Evolutionary conservation across 257 asterid species (phyloP).

Genomic region (Solanum raphanifolium): DNA sequence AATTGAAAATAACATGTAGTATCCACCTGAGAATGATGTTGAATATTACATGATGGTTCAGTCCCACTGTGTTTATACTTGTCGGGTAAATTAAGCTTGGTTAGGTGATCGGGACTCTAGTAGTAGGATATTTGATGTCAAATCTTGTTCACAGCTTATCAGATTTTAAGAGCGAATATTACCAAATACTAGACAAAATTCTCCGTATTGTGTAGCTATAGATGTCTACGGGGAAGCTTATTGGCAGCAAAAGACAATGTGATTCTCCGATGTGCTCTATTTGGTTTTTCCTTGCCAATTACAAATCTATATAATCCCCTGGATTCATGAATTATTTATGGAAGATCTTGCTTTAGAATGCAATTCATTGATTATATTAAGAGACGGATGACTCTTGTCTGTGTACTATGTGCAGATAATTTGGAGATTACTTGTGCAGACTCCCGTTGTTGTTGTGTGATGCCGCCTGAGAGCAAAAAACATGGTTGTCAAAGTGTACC

Average conservation of each 20-base stretch:
- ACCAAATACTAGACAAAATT: neutral
- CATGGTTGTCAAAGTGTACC: neutral
- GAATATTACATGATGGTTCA: neutral
- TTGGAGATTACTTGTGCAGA: neutral
- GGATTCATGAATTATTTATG: neutral
- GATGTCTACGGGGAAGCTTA: neutral
- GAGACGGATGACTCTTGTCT: neutral
- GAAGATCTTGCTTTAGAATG: neutral
- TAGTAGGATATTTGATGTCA: neutral
- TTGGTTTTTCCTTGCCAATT: neutral
- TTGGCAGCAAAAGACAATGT: neutral
- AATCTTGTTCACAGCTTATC: neutral
- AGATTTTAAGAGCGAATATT: neutral
- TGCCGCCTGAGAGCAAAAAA: neutral
- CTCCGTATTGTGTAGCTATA: neutral
- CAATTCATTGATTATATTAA: neutral
- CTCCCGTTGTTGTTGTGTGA: neutral
- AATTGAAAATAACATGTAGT: neutral
- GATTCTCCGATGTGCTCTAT: neutral
- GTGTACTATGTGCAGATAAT: neutral
- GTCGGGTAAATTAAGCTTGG: neutral
- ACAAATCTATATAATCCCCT: neutral
- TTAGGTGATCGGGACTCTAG: neutral
- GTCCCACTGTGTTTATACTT: neutral
- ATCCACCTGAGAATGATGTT: neutral